These are phyloP conservation scores for Malus hybrid DNA, from an alignment of 331 rosid species.

Conservation along the genomic window DNA sequence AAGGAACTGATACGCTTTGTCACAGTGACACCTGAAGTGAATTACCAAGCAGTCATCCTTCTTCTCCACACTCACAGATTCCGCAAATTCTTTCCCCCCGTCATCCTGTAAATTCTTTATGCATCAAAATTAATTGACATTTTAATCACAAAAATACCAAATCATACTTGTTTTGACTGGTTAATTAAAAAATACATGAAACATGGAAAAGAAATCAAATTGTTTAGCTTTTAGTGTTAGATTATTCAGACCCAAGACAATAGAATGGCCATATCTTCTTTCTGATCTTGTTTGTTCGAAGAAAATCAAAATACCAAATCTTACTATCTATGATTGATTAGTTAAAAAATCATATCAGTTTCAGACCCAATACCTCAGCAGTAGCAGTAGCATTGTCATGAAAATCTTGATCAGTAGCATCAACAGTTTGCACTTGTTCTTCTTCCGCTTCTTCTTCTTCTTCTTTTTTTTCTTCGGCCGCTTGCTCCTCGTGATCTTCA, in stretches of 20 bases:
- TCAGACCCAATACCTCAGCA: background rate
- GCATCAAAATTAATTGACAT: background rate
- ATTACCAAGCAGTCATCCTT: constrained; percentile 43
- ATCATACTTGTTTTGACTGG: background rate
- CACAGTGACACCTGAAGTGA: constrained; percentile 62
- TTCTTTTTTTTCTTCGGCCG: background rate
- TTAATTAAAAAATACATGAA: background rate
- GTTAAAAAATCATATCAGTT: background rate
- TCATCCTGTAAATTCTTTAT: constrained; percentile 17
- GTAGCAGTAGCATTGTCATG: background rate
- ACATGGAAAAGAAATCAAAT: background rate
- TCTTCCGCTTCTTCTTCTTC: background rate
- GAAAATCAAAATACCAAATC: background rate
- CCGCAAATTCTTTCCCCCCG: constrained; percentile 30
- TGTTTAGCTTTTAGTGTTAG: background rate
- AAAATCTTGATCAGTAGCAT: background rate
- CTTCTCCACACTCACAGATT: constrained; percentile 58
- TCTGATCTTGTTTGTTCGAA: background rate
- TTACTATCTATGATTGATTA: background rate
- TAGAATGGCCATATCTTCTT: background rate
- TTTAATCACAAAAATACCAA: background rate
- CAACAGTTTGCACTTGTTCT: background rate
- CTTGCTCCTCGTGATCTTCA: background rate
- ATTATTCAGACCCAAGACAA: background rate
- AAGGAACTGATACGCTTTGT: constrained; percentile 55